A percentile compares a stretch with the other conserved stretches of the same genome.
Evolutionary conservation across 306 rosid species (phyloP).

Genomic region (Prunus fruticosa): DNA sequence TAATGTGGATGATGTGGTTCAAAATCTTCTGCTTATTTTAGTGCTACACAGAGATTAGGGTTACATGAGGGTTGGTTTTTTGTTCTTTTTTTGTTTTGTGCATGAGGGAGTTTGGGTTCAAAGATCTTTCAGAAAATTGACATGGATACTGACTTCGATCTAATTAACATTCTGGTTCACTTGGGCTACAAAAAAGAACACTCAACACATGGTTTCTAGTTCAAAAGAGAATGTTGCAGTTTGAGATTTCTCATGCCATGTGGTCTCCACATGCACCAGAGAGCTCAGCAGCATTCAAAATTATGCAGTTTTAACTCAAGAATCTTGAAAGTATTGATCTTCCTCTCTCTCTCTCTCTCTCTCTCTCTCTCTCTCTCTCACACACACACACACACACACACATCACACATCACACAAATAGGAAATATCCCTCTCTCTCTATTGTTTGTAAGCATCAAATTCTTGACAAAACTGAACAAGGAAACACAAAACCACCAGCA

Average conservation of each 20-base stretch:
- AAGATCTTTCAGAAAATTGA: not conserved
- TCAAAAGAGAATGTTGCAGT: not conserved
- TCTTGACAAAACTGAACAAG: not conserved
- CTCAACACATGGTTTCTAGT: no score
- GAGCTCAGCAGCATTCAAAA: no score
- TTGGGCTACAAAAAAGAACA: no score
- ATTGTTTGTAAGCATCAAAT: not conserved
- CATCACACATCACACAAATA: no score
- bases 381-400: no score
- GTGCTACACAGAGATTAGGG: not conserved
- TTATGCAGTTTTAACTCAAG: not conserved
- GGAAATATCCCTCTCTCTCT: no score
- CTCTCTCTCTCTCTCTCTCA: no score
- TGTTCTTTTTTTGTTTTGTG: no score
- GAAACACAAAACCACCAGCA: not conserved
- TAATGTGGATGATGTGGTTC: not conserved
- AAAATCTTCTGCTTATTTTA: not conserved
- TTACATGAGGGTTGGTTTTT: no score
- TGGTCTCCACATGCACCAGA: no score
- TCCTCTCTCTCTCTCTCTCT: no score
- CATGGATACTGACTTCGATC: not conserved
- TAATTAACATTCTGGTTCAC: not conserved
- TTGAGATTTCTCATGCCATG: not conserved
- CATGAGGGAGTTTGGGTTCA: not conserved
- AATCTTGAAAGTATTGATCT: conserved; percentile 8